Evolutionary conservation across 768 basidiomycete species (phyloP).

Genomic region (Tricholomella constricta): DNA sequence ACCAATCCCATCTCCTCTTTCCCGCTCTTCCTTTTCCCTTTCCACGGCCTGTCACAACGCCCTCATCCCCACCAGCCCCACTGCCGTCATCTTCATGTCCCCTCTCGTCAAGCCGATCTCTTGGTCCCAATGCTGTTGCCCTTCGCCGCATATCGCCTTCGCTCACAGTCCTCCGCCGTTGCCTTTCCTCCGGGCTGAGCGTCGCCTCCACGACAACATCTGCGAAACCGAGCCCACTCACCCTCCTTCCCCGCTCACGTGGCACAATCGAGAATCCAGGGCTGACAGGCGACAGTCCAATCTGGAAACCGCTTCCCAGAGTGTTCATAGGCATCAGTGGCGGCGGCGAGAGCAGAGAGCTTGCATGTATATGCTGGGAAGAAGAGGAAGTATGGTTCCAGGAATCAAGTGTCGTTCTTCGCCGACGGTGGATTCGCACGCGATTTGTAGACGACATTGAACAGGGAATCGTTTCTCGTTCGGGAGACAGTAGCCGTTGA

Average conservation of each 20-base stretch:
- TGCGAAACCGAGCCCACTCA: slow-evolving; percentile 39
- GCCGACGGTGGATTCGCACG: not conserved
- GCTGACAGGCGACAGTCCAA: slow-evolving; percentile 73
- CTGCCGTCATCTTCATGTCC: slow-evolving; percentile 4
- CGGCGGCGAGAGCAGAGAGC: slow-evolving; percentile 17
- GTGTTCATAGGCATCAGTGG: slow-evolving; percentile 38
- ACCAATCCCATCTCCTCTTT: slow-evolving; percentile 29
- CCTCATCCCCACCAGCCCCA: not conserved
- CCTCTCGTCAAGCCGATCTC: slow-evolving; percentile 11
- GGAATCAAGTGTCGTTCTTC: slow-evolving; percentile 14
- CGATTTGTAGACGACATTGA: not conserved
- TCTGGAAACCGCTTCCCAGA: slow-evolving; percentile 62
- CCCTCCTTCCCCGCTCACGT: slow-evolving; percentile 47
- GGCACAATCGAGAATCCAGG: slow-evolving; percentile 78
- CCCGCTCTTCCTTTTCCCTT: slow-evolving; percentile 7
- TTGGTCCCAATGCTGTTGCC: slow-evolving; percentile 8
- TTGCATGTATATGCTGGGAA: not conserved
- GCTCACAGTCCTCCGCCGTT: slow-evolving; percentile 52
- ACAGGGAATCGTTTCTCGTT: not conserved
- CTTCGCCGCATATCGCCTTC: slow-evolving; percentile 43
- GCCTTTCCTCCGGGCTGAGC: slow-evolving; percentile 19
- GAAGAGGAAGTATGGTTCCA: not conserved
- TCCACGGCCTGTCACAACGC: slow-evolving; percentile 1
- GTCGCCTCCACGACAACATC: slow-evolving; percentile 31
- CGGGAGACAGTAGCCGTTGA: slow-evolving; percentile 1